phyloP scores from a whole-genome alignment of 768 basidiomycete genomes.

The Phlebiopsis flavidoalba region DNA sequence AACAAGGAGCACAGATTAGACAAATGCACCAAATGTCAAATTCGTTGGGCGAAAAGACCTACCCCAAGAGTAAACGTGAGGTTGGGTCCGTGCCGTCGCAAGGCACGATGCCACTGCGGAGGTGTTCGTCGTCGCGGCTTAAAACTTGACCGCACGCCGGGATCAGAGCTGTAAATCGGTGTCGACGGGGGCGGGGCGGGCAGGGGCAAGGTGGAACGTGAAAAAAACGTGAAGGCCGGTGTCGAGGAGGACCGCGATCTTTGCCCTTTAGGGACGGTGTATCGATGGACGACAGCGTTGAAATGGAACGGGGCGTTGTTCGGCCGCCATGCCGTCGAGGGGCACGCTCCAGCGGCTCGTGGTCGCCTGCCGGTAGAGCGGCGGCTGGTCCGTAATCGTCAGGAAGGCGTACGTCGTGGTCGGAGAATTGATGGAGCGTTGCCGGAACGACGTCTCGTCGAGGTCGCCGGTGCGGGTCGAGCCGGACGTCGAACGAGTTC shows the following conservation, averaged over 20 bases:
- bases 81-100: constrained; percentile 23
- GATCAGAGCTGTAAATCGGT: constrained; percentile 25
- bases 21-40: neutral
- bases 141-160: constrained; percentile 24
- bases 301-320: constrained; percentile 49
- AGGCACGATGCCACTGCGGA: constrained; percentile 25
- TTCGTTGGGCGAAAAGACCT: neutral
- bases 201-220: constrained; percentile 22
- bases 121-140: neutral
- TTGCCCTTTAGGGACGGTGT: constrained; percentile 15
- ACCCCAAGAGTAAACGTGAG: constrained; percentile 28
- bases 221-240: too few species aligned
- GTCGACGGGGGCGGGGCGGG: constrained; percentile 19
- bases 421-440: constrained; percentile 21
- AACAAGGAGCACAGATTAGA: neutral
- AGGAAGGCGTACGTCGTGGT: constrained; percentile 9
- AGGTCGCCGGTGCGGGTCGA: constrained; percentile 20
- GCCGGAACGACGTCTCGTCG: constrained; percentile 16
- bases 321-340: constrained; percentile 37
- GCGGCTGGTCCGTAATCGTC: constrained; percentile 15
- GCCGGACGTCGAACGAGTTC: constrained; percentile 21
- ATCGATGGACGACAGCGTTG: constrained; percentile 19
- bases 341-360: constrained; percentile 34
- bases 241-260: constrained; percentile 21
- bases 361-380: constrained; percentile 30